phyloP scores from a whole-genome alignment of 805 yeast genomes.

The Lachancea fermentati region DNA sequence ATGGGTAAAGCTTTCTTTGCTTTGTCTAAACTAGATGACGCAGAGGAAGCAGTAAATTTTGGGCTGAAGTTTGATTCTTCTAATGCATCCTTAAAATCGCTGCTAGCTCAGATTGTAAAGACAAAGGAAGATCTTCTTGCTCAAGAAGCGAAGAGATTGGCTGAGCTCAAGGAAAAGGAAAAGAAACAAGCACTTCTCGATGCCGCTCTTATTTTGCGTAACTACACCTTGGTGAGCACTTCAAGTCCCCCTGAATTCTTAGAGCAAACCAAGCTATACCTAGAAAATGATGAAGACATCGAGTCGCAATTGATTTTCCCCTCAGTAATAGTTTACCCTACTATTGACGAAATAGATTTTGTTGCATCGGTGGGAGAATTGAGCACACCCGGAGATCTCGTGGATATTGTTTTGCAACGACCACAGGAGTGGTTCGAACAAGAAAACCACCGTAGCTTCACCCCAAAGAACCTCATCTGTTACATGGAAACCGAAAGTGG shows the following conservation, averaged over 20 bases:
- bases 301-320: slow-evolving; percentile 82
- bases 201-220: slow-evolving; percentile 58
- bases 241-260: slow-evolving; percentile 52
- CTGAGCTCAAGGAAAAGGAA: slow-evolving; percentile 34
- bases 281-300: slow-evolving; percentile 61
- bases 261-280: slow-evolving; percentile 44
- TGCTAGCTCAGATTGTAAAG: slow-evolving; percentile 39
- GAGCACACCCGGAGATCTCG: slow-evolving; percentile 56
- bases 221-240: slow-evolving; percentile 45
- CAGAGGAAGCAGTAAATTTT: slow-evolving; percentile 56
- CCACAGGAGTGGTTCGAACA: slow-evolving; percentile 62
- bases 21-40: slow-evolving; percentile 67
- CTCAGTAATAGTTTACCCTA: slow-evolving; percentile 74
- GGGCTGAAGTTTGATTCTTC: slow-evolving; percentile 57
- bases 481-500: slow-evolving; percentile 80
- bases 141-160: slow-evolving; percentile 20
- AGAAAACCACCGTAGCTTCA: slow-evolving; percentile 57
- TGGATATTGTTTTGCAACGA: slow-evolving; percentile 56
- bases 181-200: slow-evolving; percentile 40
- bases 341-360: slow-evolving; percentile 78
- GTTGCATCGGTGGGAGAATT: slow-evolving; percentile 71
- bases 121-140: slow-evolving; percentile 35
- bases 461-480: slow-evolving; percentile 54
- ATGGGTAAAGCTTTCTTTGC: slow-evolving; percentile 75
- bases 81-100: slow-evolving; percentile 48